Base-by-base conservation (phyloP, 1,284 basidiomycete genomes). In the Rhodotorula glutinis region DNA sequence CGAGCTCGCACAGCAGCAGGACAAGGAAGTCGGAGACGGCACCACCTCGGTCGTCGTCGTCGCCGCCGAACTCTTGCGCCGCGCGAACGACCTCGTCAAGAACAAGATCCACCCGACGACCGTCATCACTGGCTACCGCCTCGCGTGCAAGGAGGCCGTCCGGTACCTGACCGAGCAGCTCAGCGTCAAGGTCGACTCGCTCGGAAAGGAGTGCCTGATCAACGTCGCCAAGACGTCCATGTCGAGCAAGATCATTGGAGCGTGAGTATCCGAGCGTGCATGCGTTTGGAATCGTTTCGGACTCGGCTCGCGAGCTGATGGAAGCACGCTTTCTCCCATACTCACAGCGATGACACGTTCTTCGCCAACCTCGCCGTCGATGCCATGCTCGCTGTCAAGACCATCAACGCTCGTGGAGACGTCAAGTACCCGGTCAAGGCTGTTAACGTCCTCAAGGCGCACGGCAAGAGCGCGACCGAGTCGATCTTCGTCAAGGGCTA, bases 341-440 rank as follows among this genome's bases (percentile, higher is more conserved):
- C 13, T 9, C 1, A 11, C 75, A 94, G 95, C 65, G 96, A 99
- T 79, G 95, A 98, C 77, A 95, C 98, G 79, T 84, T 98, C 69
- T 99, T 98, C 79, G 93, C 95, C 19, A 92, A 95, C 57, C 90
- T 99, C 86, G 94, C 95, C 60, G 96, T 99, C 23, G 94, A 98
- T 76, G 96, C 96, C 43, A 98, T 99, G 93, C 85, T 95, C 51
- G 90, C 96, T 4, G 96, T 99, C 71, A 94, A 90, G 82, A 95
- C 93, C 9, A 87, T 92, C 71, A 98, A 98, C 80, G 82, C 87
- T 70, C 87, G 93, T 66, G 96, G 96, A 46, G 96, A 99, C 80
- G 89, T 90, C 78, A 98, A 97, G 81, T 99, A 98, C 81, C 96
- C 96, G 13, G 96, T 98, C 75, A 98, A 99, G 82, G 96, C 96